Evolutionary conservation across 177 flowering plant species (phyloP), one percentile per base, ranked within the genome.

Genomic region (Vitis hybrid): DNA sequence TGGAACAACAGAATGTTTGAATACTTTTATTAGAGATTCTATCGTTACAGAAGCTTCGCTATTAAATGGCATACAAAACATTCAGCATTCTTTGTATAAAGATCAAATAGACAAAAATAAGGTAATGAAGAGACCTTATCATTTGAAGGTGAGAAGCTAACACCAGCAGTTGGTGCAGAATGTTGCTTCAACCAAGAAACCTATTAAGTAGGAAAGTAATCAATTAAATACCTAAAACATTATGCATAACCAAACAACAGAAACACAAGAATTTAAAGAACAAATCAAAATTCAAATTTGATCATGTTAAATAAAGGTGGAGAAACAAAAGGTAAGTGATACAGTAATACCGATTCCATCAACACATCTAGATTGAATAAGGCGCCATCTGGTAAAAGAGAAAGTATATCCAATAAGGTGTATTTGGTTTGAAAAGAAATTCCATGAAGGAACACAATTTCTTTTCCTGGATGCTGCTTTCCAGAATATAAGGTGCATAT

Each of bases 111-210:
- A 22, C 21, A 15, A 67, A 33, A 26, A 72, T 16, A 3, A 39
- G 10, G 10, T 5, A 19, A 56, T 52, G 60, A 64, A 29, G 55
- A 71, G 55, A 96, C 99, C 98, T 93, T 96, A 77, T 96, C 99
- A 84, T 84, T 88, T 61, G 95, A 83, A 63, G 99, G 99, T 21
- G 98, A 92, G 80, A 96, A 93, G 83, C 97, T 75, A 81, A 93
- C 79, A 70, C 92, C 98, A 76, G 97, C 88, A 52, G 94, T 87
- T 64, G 99, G 99, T 48, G 99, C 98, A 76, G 97, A 93, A 85
- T 96, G 98, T 78, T 92, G 97, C 87, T 89, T 96, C 76, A 83
- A 72, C 99, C 99, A 96, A 69, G 99, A 91, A 72, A 80, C 80
- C 99, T 96, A 83, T 12, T 12, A 62, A 76, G 63, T 19, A 48